These are phyloP conservation scores for Stagonosporopsis tanaceti DNA, from an alignment of 2,329 filamentous ascomycete species.

Conservation along the genomic window DNA sequence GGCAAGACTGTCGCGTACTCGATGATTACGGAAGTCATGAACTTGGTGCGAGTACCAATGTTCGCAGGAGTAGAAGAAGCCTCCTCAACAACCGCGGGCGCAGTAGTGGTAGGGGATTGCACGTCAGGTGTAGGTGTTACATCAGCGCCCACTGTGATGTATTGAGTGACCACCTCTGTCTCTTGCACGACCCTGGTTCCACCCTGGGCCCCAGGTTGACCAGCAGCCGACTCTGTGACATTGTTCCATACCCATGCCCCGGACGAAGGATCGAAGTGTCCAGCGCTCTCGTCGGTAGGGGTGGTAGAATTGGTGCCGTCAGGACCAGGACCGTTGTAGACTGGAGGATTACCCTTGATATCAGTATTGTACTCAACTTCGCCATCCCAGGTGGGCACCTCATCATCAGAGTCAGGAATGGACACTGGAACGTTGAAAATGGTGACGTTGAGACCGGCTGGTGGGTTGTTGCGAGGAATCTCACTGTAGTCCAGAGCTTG, in stretches of 20 bases:
- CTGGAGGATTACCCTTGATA: conserved; percentile 38
- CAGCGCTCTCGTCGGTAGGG: conserved; percentile 18
- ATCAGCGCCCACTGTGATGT: conserved; percentile 15
- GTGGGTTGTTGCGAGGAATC: conserved; percentile 37
- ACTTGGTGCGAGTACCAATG: conserved; percentile 19
- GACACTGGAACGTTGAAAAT: conserved; percentile 36
- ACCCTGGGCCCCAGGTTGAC: conserved; percentile 1
- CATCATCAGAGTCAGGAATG: conserved; percentile 33
- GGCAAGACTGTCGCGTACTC: conserved; percentile 29
- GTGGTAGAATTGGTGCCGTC: conserved; percentile 27
- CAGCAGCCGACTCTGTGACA: conserved; percentile 11
- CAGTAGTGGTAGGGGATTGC: conserved; percentile 63
- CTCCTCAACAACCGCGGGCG: conserved; percentile 39
- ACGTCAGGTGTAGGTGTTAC: not conserved
- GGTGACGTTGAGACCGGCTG: conserved; percentile 41
- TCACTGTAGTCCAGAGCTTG: conserved; percentile 41
- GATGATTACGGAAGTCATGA: conserved; percentile 26
- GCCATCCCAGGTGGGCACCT: conserved; percentile 39
- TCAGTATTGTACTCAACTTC: conserved; percentile 33
- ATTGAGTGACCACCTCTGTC: conserved; percentile 17
- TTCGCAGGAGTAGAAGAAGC: conserved; percentile 9
- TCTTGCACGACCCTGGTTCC: conserved; percentile 1
- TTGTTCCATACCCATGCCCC: conserved; percentile 30
- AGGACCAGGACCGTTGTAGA: conserved; percentile 28
- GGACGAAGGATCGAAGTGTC: conserved; percentile 20